These are phyloP conservation scores for Eutypa lata DNA, from an alignment of 2,329 filamentous ascomycete species.

Conservation along the genomic window DNA sequence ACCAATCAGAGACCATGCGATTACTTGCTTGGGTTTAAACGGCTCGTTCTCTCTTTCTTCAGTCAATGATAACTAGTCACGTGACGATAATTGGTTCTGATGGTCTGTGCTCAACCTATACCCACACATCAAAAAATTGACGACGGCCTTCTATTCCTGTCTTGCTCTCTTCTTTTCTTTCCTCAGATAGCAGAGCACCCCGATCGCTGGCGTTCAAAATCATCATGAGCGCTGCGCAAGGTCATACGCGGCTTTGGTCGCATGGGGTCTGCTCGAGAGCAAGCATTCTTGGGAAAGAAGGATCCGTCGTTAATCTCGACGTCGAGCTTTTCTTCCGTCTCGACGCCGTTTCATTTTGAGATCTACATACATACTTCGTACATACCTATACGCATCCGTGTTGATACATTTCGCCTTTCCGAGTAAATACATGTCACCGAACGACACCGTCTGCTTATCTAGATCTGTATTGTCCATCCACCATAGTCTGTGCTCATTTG, in stretches of 20 bases:
- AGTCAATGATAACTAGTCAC: too few species aligned
- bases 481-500: too few species aligned
- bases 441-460: too few species aligned
- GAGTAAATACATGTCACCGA: too few species aligned
- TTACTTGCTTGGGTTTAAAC: neutral
- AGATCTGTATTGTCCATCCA: too few species aligned
- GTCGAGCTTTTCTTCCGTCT: slow-evolving; percentile 29
- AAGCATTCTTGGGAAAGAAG: slow-evolving; percentile 32
- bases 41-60: too few species aligned
- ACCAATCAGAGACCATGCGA: neutral
- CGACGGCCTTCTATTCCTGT: slow-evolving; percentile 4
- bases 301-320: slow-evolving; percentile 37
- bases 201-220: slow-evolving; percentile 19
- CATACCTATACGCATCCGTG: too few species aligned
- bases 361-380: slow-evolving; percentile 29
- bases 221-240: slow-evolving; percentile 17
- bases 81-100: slow-evolving; percentile 12
- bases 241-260: slow-evolving; percentile 22
- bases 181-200: slow-evolving; percentile 52
- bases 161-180: slow-evolving; percentile 30
- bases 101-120: slow-evolving; percentile 13
- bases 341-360: slow-evolving; percentile 35
- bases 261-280: slow-evolving; percentile 26
- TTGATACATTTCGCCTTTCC: too few species aligned
- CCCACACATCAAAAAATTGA: neutral